Base-by-base conservation (phyloP, 2,329 filamentous ascomycete genomes). In the Fusarium incarnatum region DNA sequence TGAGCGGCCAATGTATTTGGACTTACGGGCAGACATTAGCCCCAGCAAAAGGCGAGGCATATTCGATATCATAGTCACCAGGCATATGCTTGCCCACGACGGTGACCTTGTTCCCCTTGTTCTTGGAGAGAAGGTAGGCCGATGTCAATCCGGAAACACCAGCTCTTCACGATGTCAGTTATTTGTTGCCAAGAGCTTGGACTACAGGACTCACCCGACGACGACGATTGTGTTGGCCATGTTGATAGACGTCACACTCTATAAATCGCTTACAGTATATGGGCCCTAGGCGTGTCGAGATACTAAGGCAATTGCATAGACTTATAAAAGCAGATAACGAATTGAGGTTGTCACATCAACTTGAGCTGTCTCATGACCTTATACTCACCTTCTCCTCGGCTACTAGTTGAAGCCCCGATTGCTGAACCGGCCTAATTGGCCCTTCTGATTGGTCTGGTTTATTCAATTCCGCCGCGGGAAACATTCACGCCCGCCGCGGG, bases 41-140 rank as follows among this genome's bases (percentile, higher is more conserved):
- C 16, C 94, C 94, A 6, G 94, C 94, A 92, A 93, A 97, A 1
- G 93, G 94, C 8, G 93, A 97, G 1, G 93, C 91, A 79, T 97
- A 98, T 83, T 97, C 92, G 72, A 94, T 91, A 71, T 95, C 92
- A 79, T 95, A 96, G 82, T 98, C 94, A 37, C 94, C 94, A 0
- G 94, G 94, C 91, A 97, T 96, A 78, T 97, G 92, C 77, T 95
- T 97, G 8, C 93, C 91, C 32, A 94, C 83, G 37, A 97, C 84
- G 1, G 92, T 94, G 69, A 97, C 78, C 20, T 70, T 77, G 67
- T 85, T 83, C 37, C 73, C 77, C 53, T 81, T 79, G 71, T 80
- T 79, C 70, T 79, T 84, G 8, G 85, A 81, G 34, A 87, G 79
- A 47, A 85, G 75, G 44, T 86, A 76, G 5, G 85, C 85, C 45